A percentile compares a stretch with the other conserved stretches of the same genome.
These are phyloP conservation scores for Rhodotorula paludigena DNA, from an alignment of 768 basidiomycete genomes.

Conservation along the genomic window DNA sequence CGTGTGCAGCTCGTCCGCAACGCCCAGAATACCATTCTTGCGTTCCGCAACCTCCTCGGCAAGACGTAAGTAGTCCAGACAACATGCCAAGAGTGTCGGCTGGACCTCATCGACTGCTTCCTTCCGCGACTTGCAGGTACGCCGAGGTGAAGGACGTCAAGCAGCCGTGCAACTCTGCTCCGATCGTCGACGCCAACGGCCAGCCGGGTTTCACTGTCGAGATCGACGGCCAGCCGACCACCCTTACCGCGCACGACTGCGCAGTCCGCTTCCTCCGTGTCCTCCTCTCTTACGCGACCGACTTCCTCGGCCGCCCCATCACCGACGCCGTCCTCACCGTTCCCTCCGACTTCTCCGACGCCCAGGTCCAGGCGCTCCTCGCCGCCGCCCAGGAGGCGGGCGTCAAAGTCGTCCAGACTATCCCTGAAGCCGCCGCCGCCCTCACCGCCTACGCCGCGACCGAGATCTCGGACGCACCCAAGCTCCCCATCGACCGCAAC, in stretches of 20 bases:
- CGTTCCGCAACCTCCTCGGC: conserved; percentile 87
- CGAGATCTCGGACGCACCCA: conserved; percentile 45
- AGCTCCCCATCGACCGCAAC: conserved; percentile 57
- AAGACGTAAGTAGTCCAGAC: conserved; percentile 61
- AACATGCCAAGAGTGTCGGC: too few relatives aligned
- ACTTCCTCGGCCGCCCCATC: conserved; percentile 69
- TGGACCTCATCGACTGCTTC: too few relatives aligned
- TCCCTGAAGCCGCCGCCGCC: conserved; percentile 81
- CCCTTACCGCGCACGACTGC: conserved; percentile 76
- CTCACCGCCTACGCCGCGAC: conserved; percentile 50
- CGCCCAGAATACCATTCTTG: conserved; percentile 84
- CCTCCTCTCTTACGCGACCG: conserved; percentile 77
- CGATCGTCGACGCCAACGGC: conserved; percentile 65
- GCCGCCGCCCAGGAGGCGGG: conserved; percentile 74
- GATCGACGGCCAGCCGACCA: conserved; percentile 50
- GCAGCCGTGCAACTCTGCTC: conserved; percentile 52
- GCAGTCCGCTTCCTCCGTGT: conserved; percentile 78
- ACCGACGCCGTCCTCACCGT: conserved; percentile 77
- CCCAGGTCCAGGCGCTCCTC: conserved; percentile 65
- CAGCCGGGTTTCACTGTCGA: conserved; percentile 56
- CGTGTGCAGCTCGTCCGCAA: conserved; percentile 94
- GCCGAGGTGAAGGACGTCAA: conserved; percentile 40
- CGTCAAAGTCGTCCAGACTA: conserved; percentile 72
- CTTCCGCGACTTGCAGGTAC: conserved; percentile 27
- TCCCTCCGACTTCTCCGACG: conserved; percentile 67